Evolutionary conservation across 2,329 filamentous ascomycete species (phyloP), one percentile per base, ranked within the genome.

Genomic region (Pyricularia grisea): DNA sequence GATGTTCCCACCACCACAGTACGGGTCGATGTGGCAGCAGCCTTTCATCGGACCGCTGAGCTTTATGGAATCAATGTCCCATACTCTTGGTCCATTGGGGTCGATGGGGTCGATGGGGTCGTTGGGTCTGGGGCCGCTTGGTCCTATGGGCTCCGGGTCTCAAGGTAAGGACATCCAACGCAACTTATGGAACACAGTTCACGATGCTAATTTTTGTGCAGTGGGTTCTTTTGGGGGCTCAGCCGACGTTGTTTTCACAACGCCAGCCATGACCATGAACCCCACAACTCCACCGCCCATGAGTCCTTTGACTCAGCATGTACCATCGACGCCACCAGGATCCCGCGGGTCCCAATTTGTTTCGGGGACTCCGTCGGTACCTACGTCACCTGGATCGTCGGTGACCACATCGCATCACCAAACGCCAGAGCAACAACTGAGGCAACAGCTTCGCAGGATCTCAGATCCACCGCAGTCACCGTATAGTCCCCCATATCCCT

Each of bases 361-460:
- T 58, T 28, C 67, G 20, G 67, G 67, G 28, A 68, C 71, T 1
- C 70, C 71, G n/a, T 60, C 66, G 42, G 65, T 60, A n/a, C 66
- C 66, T 20, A 70, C 70, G 23, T 72, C 73, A 58, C 72, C 72
- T 2, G 58, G 69, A 61, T 72, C 70, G n/a, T 30, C 67, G 0
- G 68, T 70, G 1, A 33, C 68, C 0, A 72, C 73, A 25, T 60
- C 69, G 1, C 72, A 71, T 20, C 71, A 67, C 25, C 71, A 73
- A 67, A 73, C 73, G 3, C 73, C 73, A 6, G 73, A 71, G 1
- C 73, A 74, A 17, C 73, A 74, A 70, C 71, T 74, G 31, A 74
- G 71, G 69, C 73, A 74, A 65, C 73, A 74, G 67, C 58, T 74
- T 66, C 73, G 73, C n/a, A 74, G 73, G 70, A 74, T 74, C 27